Percentiles rank a stretch among this genome's conserved stretches.
Evolutionary conservation across 2,329 filamentous ascomycete species (phyloP).

Genomic region (Fusarium ramigenum): DNA sequence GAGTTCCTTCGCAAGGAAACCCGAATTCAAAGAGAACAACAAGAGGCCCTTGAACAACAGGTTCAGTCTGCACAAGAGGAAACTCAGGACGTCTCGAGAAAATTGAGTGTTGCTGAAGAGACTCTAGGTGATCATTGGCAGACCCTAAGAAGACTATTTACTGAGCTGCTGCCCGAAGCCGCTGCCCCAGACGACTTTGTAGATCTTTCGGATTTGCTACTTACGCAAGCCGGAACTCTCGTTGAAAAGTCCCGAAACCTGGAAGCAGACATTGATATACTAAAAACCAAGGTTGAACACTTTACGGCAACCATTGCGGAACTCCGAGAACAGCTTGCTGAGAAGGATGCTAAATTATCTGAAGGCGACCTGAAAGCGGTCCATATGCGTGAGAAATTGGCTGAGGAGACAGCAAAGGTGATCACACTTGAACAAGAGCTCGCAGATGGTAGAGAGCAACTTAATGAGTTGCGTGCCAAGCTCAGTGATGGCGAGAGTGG

Average conservation of each 20-base stretch:
- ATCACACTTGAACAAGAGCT: slow-evolving; percentile 65
- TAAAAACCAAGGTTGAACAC: slow-evolving; percentile 71
- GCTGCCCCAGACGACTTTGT: slow-evolving; percentile 63
- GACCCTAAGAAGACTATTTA: slow-evolving; percentile 67
- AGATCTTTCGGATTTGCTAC: slow-evolving; percentile 68
- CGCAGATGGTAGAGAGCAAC: slow-evolving; percentile 73
- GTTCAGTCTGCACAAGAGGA: slow-evolving; percentile 66
- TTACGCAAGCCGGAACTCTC: slow-evolving; percentile 66
- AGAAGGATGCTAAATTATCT: slow-evolving; percentile 62
- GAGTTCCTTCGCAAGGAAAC: slow-evolving; percentile 70
- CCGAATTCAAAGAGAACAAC: slow-evolving; percentile 66
- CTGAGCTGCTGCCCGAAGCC: slow-evolving; percentile 64
- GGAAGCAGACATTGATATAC: slow-evolving; percentile 67
- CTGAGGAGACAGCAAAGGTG: slow-evolving; percentile 63
- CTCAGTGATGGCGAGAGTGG: slow-evolving; percentile 86
- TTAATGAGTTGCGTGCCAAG: slow-evolving; percentile 73
- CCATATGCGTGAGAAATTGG: slow-evolving; percentile 63
- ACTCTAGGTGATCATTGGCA: slow-evolving; percentile 61
- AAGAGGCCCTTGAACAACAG: slow-evolving; percentile 66
- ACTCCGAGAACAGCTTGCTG: slow-evolving; percentile 66
- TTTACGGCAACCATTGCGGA: slow-evolving; percentile 64
- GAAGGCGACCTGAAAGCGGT: slow-evolving; percentile 61
- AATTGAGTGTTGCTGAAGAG: slow-evolving; percentile 61
- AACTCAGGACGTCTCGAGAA: slow-evolving; percentile 59
- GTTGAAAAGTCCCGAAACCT: slow-evolving; percentile 67